Evolutionary conservation across 2,329 filamentous ascomycete genomes (phyloP).

Genomic region (Magnaporthales sp.): DNA sequence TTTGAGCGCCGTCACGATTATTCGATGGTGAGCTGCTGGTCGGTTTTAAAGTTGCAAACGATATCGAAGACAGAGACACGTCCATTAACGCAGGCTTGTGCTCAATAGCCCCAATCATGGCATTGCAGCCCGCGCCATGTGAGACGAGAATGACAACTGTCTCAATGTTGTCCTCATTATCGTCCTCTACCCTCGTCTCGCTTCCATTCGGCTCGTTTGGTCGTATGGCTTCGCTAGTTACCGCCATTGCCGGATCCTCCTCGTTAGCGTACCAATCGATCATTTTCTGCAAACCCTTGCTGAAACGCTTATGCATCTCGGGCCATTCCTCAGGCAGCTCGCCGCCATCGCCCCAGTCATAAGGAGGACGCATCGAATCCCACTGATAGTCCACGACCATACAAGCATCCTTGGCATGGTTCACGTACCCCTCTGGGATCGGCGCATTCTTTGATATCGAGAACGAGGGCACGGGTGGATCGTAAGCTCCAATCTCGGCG

Average conservation of each 20-base stretch:
- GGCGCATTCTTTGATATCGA: conserved; percentile 71
- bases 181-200: conserved; percentile 9
- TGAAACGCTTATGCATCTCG: conserved; percentile 85
- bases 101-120: conserved; percentile 83
- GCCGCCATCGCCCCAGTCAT: conserved; percentile 82
- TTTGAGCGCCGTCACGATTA: conserved; percentile 26
- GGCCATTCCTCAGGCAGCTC: conserved; percentile 92
- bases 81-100: conserved; percentile 87
- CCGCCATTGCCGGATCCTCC: conserved; percentile 40
- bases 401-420: conserved; percentile 83
- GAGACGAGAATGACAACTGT: conserved; percentile 82
- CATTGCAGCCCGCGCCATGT: conserved; percentile 93
- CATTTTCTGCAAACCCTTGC: conserved; percentile 68
- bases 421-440: conserved; percentile 81
- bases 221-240: conserved; percentile 20
- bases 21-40: conserved; percentile 13
- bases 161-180: conserved; percentile 51
- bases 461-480: conserved; percentile 71
- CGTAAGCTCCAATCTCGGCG: conserved; percentile 39
- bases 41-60: conserved; percentile 53
- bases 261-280: conserved; percentile 70
- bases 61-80: conserved; percentile 82
- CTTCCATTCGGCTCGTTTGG: conserved; percentile 3
- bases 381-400: conserved; percentile 86
- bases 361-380: conserved; percentile 77